A percentile compares a stretch with the other conserved stretches of the same genome.
These are phyloP conservation scores for Echinochloa phyllopogon DNA, from an alignment of 176 grass and related monocot genomes.

Conservation along the genomic window DNA sequence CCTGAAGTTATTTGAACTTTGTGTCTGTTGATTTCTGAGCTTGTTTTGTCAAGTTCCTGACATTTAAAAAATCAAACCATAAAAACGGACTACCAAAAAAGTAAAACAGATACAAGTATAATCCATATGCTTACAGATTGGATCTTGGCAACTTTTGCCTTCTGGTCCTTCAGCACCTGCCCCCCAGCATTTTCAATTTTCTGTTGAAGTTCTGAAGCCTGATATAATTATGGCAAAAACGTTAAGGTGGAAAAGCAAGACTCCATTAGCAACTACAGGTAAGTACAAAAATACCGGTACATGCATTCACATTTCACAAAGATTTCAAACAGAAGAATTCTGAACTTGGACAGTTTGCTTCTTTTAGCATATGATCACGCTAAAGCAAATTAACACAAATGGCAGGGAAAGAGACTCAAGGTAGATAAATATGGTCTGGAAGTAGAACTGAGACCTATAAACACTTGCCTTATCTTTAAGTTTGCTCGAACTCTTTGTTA, in stretches of 20 bases:
- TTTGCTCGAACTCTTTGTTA: slow-evolving; percentile 82
- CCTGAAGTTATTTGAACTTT: slow-evolving; percentile 78
- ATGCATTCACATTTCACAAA: slow-evolving; percentile 17
- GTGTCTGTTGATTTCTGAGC: slow-evolving; percentile 86
- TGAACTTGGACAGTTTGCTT: slow-evolving; percentile 16
- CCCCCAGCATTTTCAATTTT: slow-evolving; percentile 96
- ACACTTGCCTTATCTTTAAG: slow-evolving; percentile 81
- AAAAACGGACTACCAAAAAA: slow-evolving; percentile 1
- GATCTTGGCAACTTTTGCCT: slow-evolving; percentile 76
- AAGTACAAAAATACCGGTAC: slow-evolving; percentile 22
- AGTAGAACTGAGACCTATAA: slow-evolving; percentile 23
- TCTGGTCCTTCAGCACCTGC: slow-evolving; percentile 86
- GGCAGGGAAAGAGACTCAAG: slow-evolving; percentile 1
- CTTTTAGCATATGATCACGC: background rate
- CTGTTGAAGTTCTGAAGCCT: slow-evolving; percentile 94
- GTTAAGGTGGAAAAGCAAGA: slow-evolving; percentile 10
- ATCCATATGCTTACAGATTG: slow-evolving; percentile 71
- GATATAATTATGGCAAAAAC: slow-evolving; percentile 25
- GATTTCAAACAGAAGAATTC: background rate
- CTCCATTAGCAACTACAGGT: slow-evolving; percentile 9
- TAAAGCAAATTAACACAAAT: slow-evolving; percentile 1
- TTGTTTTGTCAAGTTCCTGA: slow-evolving; percentile 95
- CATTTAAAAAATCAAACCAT: slow-evolving; percentile 6
- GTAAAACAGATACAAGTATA: background rate
- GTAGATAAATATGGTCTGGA: background rate